phyloP scores from a whole-genome alignment of 2,329 filamentous ascomycete genomes.

The Lachnellula cervina region DNA sequence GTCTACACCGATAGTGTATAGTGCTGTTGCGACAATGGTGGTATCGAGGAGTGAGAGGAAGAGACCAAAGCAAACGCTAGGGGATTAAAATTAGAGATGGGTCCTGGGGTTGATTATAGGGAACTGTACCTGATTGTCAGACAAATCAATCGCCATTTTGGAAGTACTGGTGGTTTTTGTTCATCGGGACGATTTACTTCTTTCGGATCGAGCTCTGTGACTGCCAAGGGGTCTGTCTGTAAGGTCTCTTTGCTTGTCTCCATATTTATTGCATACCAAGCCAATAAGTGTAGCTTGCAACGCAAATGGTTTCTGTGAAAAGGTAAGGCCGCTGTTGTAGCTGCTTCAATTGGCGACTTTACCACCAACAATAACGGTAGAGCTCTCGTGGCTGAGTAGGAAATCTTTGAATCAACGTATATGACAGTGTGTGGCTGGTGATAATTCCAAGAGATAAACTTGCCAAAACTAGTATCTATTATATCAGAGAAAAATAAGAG shows the following conservation, averaged over 20 bases:
- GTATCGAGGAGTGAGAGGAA: slow-evolving; percentile 58
- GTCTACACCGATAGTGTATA: slow-evolving; percentile 50
- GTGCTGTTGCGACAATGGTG: slow-evolving; percentile 55
- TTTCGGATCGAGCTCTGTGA: not conserved
- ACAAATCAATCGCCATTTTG: slow-evolving; percentile 13
- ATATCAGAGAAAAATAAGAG: too few relatives aligned
- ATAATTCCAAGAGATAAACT: too few relatives aligned
- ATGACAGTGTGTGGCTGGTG: too few relatives aligned
- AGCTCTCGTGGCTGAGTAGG: too few relatives aligned
- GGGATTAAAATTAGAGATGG: not conserved
- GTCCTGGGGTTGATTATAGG: not conserved
- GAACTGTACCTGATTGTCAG: slow-evolving; percentile 4
- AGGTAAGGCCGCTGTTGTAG: too few relatives aligned
- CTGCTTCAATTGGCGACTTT: too few relatives aligned
- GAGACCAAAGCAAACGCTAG: slow-evolving; percentile 46
- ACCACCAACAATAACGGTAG: too few relatives aligned
- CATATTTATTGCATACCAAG: too few relatives aligned
- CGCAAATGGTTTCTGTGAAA: too few relatives aligned
- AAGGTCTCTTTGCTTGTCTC: not conserved
- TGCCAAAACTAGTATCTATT: too few relatives aligned
- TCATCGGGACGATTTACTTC: not conserved
- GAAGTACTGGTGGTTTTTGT: not conserved
- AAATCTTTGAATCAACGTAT: too few relatives aligned
- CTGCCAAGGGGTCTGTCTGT: not conserved
- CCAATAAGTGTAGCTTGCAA: too few relatives aligned